Percentiles rank a stretch among this genome's conserved stretches.
Evolutionary conservation across 2,329 filamentous ascomycete genomes (phyloP).

Genomic region (Cordyceps pruinosa): DNA sequence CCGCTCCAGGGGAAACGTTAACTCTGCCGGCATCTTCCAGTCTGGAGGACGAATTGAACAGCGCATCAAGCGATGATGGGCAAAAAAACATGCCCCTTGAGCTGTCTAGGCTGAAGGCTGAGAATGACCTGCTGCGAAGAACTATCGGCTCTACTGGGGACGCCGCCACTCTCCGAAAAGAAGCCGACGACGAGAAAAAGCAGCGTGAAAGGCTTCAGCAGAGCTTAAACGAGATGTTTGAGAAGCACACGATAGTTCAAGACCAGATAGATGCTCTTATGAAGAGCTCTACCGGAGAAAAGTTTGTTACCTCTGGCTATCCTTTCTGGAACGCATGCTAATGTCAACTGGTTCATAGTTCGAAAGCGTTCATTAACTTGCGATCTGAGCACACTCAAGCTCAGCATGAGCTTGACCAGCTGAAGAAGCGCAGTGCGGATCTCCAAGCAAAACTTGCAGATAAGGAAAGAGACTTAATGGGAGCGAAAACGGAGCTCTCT

Average conservation of each 20-base stretch:
- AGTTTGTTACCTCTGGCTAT: slow-evolving; percentile 39
- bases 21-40: slow-evolving; percentile 27
- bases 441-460: slow-evolving; percentile 45
- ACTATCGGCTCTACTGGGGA: slow-evolving; percentile 48
- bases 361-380: slow-evolving; percentile 45
- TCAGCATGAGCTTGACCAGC: slow-evolving; percentile 40
- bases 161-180: slow-evolving; percentile 45
- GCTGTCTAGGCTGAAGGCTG: slow-evolving; percentile 52
- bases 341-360: slow-evolving; percentile 41
- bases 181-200: slow-evolving; percentile 48
- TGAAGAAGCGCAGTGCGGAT: slow-evolving; percentile 34
- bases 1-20: slow-evolving; percentile 17
- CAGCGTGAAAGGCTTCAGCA: slow-evolving; percentile 46
- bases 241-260: slow-evolving; percentile 50
- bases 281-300: slow-evolving; percentile 44
- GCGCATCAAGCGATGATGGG: slow-evolving; percentile 33
- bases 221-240: slow-evolving; percentile 49
- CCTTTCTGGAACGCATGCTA: slow-evolving; percentile 12
- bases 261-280: slow-evolving; percentile 51
- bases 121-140: slow-evolving; percentile 52
- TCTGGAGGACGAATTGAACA: slow-evolving; percentile 55
- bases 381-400: slow-evolving; percentile 40
- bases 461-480: slow-evolving; percentile 48
- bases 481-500: slow-evolving; percentile 45
- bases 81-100: slow-evolving; percentile 41